Percentiles rank a stretch among this genome's conserved stretches.
These are phyloP conservation scores for Gamarada debralockiae DNA, from an alignment of 495 filamentous ascomycete genomes.

Conservation along the genomic window DNA sequence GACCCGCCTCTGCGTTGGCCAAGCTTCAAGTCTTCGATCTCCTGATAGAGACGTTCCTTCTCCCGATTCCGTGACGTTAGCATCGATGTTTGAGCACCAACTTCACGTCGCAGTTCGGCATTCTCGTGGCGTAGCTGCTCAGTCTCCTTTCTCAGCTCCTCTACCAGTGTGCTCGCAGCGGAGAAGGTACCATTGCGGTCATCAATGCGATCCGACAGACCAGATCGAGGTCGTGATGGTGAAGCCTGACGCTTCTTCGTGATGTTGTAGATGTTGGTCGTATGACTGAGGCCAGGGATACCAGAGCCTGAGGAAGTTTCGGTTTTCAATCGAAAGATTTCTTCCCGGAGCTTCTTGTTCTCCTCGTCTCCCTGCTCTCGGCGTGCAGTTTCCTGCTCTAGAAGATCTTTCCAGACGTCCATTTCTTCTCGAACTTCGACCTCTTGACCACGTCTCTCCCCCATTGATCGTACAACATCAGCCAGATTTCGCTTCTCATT, in stretches of 20 bases:
- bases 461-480: conserved; percentile 70
- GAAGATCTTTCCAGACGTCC: conserved; percentile 90
- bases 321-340: conserved; percentile 69
- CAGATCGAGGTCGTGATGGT: conserved; percentile 59
- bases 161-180: conserved; percentile 64
- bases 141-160: conserved; percentile 55
- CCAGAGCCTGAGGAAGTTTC: conserved; percentile 40
- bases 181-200: conserved; percentile 51
- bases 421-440: conserved; percentile 80
- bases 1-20: conserved; percentile 63
- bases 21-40: conserved; percentile 95
- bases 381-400: conserved; percentile 87
- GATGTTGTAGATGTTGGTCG: conserved; percentile 58
- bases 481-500: conserved; percentile 78
- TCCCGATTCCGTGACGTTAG: conserved; percentile 93
- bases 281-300: conserved; percentile 44
- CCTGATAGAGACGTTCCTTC: conserved; percentile 89
- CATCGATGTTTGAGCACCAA: conserved; percentile 96
- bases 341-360: conserved; percentile 78
- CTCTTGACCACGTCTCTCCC: conserved; percentile 62
- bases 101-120: conserved; percentile 83
- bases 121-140: conserved; percentile 88
- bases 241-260: conserved; percentile 57
- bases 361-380: conserved; percentile 90
- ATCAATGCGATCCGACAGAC: conserved; percentile 50